Conservation (phyloP, 352 stramenopile species). For the Globisporangium sylvaticum region DNA sequence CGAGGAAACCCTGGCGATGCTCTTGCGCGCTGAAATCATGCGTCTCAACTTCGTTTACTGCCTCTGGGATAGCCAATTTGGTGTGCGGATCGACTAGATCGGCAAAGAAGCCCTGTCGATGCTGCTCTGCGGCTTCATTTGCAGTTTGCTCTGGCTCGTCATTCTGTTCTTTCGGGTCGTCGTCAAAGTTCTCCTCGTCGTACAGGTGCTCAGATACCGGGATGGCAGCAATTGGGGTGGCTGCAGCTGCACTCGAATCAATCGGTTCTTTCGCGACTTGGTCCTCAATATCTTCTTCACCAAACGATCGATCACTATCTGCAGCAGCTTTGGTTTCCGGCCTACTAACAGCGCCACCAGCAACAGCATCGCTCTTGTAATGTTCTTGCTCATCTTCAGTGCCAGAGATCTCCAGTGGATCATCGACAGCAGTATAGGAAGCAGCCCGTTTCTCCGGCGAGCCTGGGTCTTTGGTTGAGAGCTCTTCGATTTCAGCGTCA, state of each 20-base stretch:
- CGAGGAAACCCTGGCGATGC: constrained; percentile 1
- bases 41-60: background rate
- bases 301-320: too few relatives aligned
- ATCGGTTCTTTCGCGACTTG: background rate
- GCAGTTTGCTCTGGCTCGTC: background rate
- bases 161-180: constrained; percentile 7
- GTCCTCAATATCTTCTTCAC: background rate
- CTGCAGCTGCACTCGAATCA: background rate
- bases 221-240: background rate
- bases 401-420: background rate
- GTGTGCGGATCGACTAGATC: background rate
- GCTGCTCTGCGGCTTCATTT: background rate
- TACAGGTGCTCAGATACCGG: constrained; percentile 7
- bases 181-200: constrained; percentile 36
- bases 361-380: background rate
- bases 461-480: background rate
- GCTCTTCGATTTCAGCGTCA: constrained; percentile 1
- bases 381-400: background rate
- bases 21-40: background rate
- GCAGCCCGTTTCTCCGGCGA: background rate
- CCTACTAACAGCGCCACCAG: background rate
- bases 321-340: background rate
- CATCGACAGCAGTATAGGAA: background rate
- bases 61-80: background rate
- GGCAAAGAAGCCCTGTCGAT: background rate